Conservation (phyloP, 2,329 filamentous ascomycete genomes). For the Cytospora schulzeri region DNA sequence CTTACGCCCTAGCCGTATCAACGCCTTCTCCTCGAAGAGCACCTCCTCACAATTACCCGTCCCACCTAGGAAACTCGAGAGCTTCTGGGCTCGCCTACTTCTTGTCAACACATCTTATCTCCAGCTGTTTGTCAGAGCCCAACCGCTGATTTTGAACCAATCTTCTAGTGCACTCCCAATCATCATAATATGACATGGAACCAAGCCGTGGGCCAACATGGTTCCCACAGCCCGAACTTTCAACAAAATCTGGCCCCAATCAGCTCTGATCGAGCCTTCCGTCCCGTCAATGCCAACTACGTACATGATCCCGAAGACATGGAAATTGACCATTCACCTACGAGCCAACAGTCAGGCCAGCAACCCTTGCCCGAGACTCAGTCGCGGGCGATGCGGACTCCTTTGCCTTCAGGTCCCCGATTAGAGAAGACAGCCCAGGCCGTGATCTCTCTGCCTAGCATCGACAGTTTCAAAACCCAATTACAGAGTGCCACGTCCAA, state of each 20-base stretch:
- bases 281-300: slow-evolving; percentile 36
- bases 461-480: slow-evolving; percentile 54
- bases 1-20: neutral
- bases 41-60: neutral
- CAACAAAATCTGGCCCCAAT: slow-evolving; percentile 40
- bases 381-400: slow-evolving; percentile 57
- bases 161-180: slow-evolving; percentile 56
- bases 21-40: neutral
- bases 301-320: slow-evolving; percentile 54
- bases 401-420: slow-evolving; percentile 58
- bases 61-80: neutral
- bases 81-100: neutral
- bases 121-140: no score
- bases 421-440: slow-evolving; percentile 51
- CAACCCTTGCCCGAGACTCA: slow-evolving; percentile 40
- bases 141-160: neutral
- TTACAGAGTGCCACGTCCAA: slow-evolving; percentile 53
- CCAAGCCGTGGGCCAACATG: slow-evolving; percentile 58
- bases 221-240: slow-evolving; percentile 53
- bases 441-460: slow-evolving; percentile 45
- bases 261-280: slow-evolving; percentile 10
- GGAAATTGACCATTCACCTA: slow-evolving; percentile 53
- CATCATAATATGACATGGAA: slow-evolving; percentile 65
- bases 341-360: slow-evolving; percentile 38
- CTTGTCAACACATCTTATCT: neutral